Base-by-base conservation (phyloP, 2,329 filamentous ascomycete species). In the Leptographium lundbergii region DNA sequence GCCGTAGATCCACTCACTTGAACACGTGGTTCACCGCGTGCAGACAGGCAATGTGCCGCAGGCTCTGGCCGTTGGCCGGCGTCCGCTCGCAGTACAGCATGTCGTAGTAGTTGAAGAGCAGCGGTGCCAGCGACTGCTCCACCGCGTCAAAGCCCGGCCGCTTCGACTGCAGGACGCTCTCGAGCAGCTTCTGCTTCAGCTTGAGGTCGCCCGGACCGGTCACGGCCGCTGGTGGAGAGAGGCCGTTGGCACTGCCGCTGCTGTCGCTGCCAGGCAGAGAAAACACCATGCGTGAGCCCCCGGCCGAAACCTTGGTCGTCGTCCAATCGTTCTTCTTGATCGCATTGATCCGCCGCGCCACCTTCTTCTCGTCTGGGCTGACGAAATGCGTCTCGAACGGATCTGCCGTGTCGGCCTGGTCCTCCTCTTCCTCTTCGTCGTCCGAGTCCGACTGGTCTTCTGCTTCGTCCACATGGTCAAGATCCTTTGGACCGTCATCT, bases 21-120 rank as follows among this genome's bases (percentile, higher is more conserved):
- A 95, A 85, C 48, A 97, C 78, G 69, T 97, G 94, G 69, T 97
- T 97, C 14, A 97, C 76, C 3, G 87, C 86, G 71, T 99, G 94
- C 1, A 96, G 76, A 65, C 88, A 90, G 19, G 84, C 78, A 57
- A 96, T 74, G 48, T 85, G 82, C 56, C 90, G 84, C 55, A 97
- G 70, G 5, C 77, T 79, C 25, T 80, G 75, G 0, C 88, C 81
- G 67, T 92, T 94, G 19, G 78, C 74, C 1, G 85, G 72, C 0
- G 81, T 89, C 51, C 92, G 81, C 57, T 84, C 83, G 59, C 86
- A 89, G 67, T 88, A 88, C 1, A 96, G 72, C 1, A 95, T 66
- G 67, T 97, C 92, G 58, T 83, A 81, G 68, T 97, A 96, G 64
- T 84, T 83, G 70, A 95, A 96, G 1, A 96, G 75, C 11, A 87